phyloP scores from a whole-genome alignment of 306 rosid species.

The Corylus americana region DNA sequence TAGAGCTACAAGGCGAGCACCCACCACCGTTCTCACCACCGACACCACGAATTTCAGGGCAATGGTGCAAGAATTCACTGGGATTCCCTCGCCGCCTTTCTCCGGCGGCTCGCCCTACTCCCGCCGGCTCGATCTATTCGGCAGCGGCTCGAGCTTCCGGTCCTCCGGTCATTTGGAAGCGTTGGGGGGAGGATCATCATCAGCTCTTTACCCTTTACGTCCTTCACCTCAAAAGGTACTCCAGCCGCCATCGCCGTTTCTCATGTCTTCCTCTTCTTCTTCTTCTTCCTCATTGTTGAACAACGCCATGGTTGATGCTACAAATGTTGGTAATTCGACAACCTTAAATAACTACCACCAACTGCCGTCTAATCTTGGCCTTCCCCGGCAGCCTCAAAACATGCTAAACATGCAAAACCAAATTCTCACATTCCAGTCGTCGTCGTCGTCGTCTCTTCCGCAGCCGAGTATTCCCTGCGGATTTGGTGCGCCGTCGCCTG shows the following conservation, averaged over 20 bases:
- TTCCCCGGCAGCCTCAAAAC: constrained; percentile 28
- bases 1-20: constrained; percentile 86
- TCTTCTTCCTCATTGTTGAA: constrained; percentile 39
- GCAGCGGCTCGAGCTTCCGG: constrained; percentile 38
- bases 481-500: constrained; percentile 34
- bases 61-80: constrained; percentile 97
- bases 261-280: constrained; percentile 20
- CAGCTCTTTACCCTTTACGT: constrained; percentile 51
- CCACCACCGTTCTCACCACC: constrained; percentile 88
- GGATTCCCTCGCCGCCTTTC: constrained; percentile 88
- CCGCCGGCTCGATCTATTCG: constrained; percentile 70
- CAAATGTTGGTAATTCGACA: constrained; percentile 5
- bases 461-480: constrained; percentile 21
- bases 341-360: constrained; percentile 36
- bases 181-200: not conserved
- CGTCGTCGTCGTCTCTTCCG: not conserved
- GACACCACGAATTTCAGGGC: constrained; percentile 92
- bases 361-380: constrained; percentile 35
- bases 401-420: constrained; percentile 52
- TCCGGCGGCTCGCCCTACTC: constrained; percentile 52
- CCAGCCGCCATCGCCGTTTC: constrained; percentile 38
- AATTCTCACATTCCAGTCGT: constrained; percentile 39
- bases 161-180: constrained; percentile 29
- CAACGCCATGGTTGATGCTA: constrained; percentile 38
- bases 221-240: constrained; percentile 55